Base-by-base conservation (phyloP, 1,139 yeast genomes). In the Sugiyamaella castrensis region DNA sequence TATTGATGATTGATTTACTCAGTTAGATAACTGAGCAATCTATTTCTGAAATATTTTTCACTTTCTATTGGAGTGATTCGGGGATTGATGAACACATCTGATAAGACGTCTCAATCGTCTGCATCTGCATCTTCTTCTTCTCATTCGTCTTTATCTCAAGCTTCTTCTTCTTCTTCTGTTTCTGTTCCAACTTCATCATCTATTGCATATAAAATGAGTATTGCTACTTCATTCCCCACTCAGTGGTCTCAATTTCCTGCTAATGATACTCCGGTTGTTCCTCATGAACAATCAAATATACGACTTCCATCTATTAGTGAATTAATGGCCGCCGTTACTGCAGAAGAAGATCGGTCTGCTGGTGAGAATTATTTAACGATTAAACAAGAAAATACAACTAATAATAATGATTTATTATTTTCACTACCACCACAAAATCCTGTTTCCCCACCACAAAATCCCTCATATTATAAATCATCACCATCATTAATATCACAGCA, bases 301-400 rank as follows among this genome's bases (percentile, higher is more conserved):
- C 39, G 43, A 10, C 40, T 48, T 13, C 51, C 51, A 9, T 42
- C 51, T 7, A 48, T 48, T 38, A 39, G 43, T 30, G 51, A 48
- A 34, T 34, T 48, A 19, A 39, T 50, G 41, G 43, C 47, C 9
- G 44, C 44, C 2, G 41, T 47, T 32, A 32, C 50, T 16, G 24
- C 33, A 19, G 43, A 42, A 9, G n/a, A n/a, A 4, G 5, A 19
- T 19, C 5, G 5, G 5, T 4, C 24, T 19, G 24, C 24, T 19
- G 24, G 5, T 19, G 5, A 19, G 3, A 19, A 19, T 19, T 19
- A 19, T 19, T 19, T 19, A 19, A 19, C 24, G 24, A 5, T 19
- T 19, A 19, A 19, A 19, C 24, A 19, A 19, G 24, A 19, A 19
- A 31, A 31, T 31, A 13, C 34, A 3, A n/a, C 5, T 31, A 19